These are phyloP conservation scores for Phytophthora brassicae DNA, from an alignment of 352 stramenopile genomes.

Conservation along the genomic window DNA sequence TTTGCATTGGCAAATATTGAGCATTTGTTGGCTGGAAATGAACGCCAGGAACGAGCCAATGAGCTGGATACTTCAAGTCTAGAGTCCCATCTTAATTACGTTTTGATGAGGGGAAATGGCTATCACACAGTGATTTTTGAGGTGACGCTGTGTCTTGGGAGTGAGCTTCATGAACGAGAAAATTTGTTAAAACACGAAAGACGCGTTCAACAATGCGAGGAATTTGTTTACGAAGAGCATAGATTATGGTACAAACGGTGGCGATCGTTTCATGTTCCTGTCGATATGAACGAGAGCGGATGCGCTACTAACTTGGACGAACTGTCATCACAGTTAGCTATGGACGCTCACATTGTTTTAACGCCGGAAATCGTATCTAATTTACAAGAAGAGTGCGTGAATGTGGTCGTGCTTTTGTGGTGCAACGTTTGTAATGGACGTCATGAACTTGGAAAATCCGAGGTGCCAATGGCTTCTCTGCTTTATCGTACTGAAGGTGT, in stretches of 20 bases:
- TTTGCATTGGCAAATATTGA: not conserved
- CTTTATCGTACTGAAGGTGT: slow-evolving; percentile 44
- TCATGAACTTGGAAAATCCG: slow-evolving; percentile 28
- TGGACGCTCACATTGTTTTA: slow-evolving; percentile 11
- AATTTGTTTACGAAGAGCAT: not conserved
- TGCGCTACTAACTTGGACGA: not conserved
- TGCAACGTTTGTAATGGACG: slow-evolving; percentile 3
- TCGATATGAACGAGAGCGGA: not conserved
- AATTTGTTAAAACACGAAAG: not conserved
- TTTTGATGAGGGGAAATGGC: not conserved
- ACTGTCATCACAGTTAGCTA: not conserved
- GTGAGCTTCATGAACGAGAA: slow-evolving; percentile 9
- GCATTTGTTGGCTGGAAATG: not conserved
- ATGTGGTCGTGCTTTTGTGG: slow-evolving; percentile 14
- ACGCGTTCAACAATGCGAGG: not conserved
- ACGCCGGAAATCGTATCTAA: slow-evolving; percentile 20
- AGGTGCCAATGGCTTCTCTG: slow-evolving; percentile 37
- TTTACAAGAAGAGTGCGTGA: slow-evolving; percentile 15
- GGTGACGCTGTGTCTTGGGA: slow-evolving; percentile 7
- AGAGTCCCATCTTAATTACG: not conserved
- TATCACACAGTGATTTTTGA: not conserved
- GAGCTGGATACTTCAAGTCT: not conserved
- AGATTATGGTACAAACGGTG: slow-evolving; percentile 12
- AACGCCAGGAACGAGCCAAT: not conserved
- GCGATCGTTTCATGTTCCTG: not conserved